Conservation (phyloP, 1,139 yeast species). For the Pneumocystis wakefieldiae region DNA sequence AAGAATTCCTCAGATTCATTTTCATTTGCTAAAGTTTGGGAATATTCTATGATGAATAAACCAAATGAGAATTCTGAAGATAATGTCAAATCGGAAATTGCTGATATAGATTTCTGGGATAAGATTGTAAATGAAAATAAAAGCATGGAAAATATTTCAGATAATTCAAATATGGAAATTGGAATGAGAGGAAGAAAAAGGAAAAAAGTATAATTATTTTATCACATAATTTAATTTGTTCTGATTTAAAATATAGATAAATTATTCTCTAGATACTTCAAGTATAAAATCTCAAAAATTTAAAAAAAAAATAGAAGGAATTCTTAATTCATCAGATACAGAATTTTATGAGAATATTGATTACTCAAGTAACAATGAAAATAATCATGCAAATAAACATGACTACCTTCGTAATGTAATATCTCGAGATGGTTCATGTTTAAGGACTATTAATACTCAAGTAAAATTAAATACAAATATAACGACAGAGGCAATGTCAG, state of each 20-base stretch:
- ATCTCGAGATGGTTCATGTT: not conserved
- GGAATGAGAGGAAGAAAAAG: not conserved
- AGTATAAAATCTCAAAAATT: not conserved
- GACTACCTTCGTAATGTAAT: not conserved
- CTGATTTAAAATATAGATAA: not conserved
- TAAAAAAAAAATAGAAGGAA: not conserved
- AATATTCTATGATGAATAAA: constrained; percentile 6
- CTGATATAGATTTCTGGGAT: not conserved
- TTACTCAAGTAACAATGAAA: not conserved
- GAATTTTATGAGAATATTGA: not conserved
- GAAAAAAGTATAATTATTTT: not conserved
- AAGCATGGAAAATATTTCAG: not conserved
- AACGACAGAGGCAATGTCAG: not conserved
- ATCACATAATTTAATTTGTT: not conserved
- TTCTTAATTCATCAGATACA: not conserved
- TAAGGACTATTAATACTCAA: not conserved
- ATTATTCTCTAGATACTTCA: not conserved
- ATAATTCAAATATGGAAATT: not conserved
- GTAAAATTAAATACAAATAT: not conserved
- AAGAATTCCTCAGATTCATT: constrained; percentile 20
- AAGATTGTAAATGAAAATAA: constrained; percentile 1
- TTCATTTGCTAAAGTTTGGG: constrained; percentile 16
- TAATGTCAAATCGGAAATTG: not conserved
- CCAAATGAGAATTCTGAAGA: not conserved
- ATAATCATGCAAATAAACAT: not conserved